These are phyloP conservation scores for Mortierella antarctica DNA, from an alignment of 192 early-diverging fungal genomes.

Conservation along the genomic window DNA sequence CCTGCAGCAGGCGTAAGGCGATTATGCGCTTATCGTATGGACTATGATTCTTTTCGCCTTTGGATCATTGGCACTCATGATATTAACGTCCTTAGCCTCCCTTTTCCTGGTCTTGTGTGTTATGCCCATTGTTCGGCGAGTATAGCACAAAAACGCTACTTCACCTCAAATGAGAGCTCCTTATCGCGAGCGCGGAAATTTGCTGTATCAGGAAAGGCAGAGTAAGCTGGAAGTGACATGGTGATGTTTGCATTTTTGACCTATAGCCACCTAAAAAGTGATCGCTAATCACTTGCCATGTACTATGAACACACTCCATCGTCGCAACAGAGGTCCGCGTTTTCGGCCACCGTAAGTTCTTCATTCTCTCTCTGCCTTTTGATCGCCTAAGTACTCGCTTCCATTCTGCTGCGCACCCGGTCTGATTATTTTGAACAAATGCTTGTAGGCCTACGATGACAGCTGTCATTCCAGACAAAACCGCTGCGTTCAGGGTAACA, in stretches of 20 bases:
- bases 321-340: conserved; percentile 20
- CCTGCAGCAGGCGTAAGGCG: conserved; percentile 6
- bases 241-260: neutral
- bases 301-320: neutral
- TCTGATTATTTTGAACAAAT: too few species aligned
- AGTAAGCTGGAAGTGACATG: neutral
- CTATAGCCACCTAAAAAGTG: neutral
- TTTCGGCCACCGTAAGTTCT: conserved; percentile 18
- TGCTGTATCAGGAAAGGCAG: neutral
- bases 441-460: conserved; percentile 22
- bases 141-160: conserved; percentile 15
- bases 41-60: too few species aligned
- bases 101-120: too few species aligned
- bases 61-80: too few species aligned
- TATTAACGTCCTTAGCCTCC: too few species aligned
- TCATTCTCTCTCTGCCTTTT: neutral
- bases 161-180: neutral
- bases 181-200: conserved; percentile 1
- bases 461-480: conserved; percentile 19
- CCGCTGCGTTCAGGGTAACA: conserved; percentile 29
- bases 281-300: neutral
- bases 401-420: neutral
- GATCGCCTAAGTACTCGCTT: neutral
- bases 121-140: neutral
- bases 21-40: too few species aligned